These are phyloP conservation scores for Castanea sativa DNA, from an alignment of 306 rosid species.

Conservation along the genomic window DNA sequence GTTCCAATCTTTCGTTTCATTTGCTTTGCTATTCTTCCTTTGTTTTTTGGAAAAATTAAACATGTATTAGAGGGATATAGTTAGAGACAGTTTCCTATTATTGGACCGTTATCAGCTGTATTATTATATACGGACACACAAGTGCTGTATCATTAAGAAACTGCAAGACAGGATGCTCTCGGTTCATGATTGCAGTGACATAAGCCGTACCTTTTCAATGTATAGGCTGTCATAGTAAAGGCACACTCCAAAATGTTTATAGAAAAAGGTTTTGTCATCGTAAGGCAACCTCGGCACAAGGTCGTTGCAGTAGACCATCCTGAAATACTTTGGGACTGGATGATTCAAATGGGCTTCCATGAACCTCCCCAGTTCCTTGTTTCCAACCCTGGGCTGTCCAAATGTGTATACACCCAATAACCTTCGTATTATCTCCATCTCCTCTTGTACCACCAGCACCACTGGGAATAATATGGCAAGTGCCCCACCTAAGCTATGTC, in stretches of 20 bases:
- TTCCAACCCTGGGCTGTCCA: conserved; percentile 79
- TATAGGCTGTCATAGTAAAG: conserved; percentile 70
- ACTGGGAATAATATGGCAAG: conserved; percentile 67
- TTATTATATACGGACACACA: neutral
- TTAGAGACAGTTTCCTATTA: no score
- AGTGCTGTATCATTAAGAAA: neutral
- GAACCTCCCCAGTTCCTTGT: conserved; percentile 55
- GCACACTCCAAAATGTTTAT: conserved; percentile 71
- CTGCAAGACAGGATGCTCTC: neutral
- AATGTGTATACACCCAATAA: conserved; percentile 65
- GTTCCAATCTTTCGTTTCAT: neutral
- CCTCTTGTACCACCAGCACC: conserved; percentile 58
- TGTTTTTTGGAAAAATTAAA: neutral
- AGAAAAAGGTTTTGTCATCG: conserved; percentile 59
- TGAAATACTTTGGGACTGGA: conserved; percentile 56
- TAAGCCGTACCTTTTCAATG: conserved; percentile 34
- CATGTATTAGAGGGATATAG: no score
- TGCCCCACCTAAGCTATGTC: conserved; percentile 85
- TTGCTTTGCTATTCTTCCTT: neutral
- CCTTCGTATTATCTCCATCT: conserved; percentile 56
- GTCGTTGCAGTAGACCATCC: conserved; percentile 79
- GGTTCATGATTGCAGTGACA: neutral
- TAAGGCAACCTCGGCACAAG: conserved; percentile 79
- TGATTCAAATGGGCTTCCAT: conserved; percentile 52
- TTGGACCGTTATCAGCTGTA: neutral